Conservation (phyloP, 768 basidiomycete genomes). For the Termitomyces sp. region DNA sequence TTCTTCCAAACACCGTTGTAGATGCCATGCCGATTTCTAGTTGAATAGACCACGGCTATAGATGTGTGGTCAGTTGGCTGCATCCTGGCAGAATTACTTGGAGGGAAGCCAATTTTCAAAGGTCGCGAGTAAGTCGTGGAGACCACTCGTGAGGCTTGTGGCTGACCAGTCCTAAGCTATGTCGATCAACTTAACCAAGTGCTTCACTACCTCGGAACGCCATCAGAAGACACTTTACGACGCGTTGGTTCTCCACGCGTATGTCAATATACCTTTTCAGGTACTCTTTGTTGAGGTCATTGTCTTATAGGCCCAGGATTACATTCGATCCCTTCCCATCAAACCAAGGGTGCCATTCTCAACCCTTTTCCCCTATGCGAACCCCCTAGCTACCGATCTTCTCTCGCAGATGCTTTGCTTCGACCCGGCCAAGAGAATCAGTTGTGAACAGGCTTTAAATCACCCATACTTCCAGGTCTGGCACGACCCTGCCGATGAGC, state of each 20-base stretch:
- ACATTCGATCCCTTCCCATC: constrained; percentile 96
- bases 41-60: constrained; percentile 73
- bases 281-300: background rate
- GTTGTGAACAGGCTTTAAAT: constrained; percentile 90
- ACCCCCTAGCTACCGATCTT: constrained; percentile 90
- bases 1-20: background rate
- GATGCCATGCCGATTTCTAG: constrained; percentile 10
- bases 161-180: constrained; percentile 48
- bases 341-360: constrained; percentile 92
- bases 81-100: constrained; percentile 88
- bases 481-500: constrained; percentile 97
- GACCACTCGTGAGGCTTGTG: background rate
- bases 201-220: constrained; percentile 96
- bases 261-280: constrained; percentile 19
- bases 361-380: constrained; percentile 89
- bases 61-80: constrained; percentile 98
- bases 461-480: constrained; percentile 96
- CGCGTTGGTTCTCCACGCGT: constrained; percentile 95
- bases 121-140: constrained; percentile 77
- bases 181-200: constrained; percentile 99
- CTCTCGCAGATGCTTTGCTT: constrained; percentile 90
- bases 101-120: constrained; percentile 95
- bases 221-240: constrained; percentile 92
- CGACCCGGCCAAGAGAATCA: constrained; percentile 94
- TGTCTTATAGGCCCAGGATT: constrained; percentile 78